Evolutionary conservation across 1,139 yeast species (phyloP).

Genomic region (Lodderomyces parapsilosis): DNA sequence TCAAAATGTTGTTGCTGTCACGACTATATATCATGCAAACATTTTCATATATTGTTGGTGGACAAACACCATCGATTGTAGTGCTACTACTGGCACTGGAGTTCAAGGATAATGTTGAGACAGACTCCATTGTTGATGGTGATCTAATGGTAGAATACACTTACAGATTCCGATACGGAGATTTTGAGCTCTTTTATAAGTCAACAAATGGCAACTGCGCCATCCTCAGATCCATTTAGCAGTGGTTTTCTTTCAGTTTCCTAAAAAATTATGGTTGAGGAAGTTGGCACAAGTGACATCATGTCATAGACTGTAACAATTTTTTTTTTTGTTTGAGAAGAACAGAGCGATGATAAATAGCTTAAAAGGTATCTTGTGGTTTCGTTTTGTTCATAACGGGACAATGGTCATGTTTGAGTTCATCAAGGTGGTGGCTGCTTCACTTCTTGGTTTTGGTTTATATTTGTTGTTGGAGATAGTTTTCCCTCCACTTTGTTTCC

Average conservation of each 20-base stretch:
- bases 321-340: background rate
- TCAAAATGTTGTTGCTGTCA: slow-evolving; percentile 10
- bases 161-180: background rate
- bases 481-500: slow-evolving; percentile 33
- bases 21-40: slow-evolving; percentile 33
- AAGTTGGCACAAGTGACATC: background rate
- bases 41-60: slow-evolving; percentile 28
- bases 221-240: background rate
- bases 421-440: background rate
- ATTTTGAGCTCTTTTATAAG: slow-evolving; percentile 1
- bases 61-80: slow-evolving; percentile 10
- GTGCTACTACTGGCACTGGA: slow-evolving; percentile 13
- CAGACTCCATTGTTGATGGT: slow-evolving; percentile 12
- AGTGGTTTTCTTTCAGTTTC: background rate
- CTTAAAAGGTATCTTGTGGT: background rate
- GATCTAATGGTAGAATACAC: background rate
- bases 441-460: background rate
- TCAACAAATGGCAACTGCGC: background rate
- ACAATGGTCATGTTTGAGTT: background rate
- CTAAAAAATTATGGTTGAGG: background rate
- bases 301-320: background rate
- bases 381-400: background rate
- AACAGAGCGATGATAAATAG: background rate
- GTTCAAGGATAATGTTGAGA: slow-evolving; percentile 12
- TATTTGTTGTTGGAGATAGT: slow-evolving; percentile 16